Evolutionary conservation across 2,329 filamentous ascomycete genomes (phyloP).

Genomic region (Fusarium chlamydosporum): DNA sequence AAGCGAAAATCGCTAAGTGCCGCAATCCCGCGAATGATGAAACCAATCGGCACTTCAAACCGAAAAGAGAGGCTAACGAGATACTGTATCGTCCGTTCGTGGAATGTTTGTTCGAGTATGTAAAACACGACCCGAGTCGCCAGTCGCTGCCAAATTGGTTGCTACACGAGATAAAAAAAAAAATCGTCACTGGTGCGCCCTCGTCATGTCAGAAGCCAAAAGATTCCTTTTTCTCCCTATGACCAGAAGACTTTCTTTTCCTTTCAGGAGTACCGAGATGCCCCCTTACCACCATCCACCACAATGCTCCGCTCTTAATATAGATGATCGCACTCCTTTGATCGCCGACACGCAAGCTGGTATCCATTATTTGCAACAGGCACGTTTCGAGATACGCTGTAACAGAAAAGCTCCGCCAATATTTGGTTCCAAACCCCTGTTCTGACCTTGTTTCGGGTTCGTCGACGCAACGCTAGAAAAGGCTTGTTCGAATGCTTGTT

Average conservation of each 20-base stretch:
- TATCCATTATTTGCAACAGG: conserved; percentile 37
- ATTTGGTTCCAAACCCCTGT: conserved; percentile 27
- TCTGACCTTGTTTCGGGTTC: conserved; percentile 28
- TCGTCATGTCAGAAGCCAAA: conserved; percentile 28
- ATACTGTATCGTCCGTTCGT: neutral
- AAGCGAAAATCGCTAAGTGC: conserved; percentile 7
- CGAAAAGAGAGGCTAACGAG: neutral
- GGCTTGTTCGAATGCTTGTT: conserved; percentile 44
- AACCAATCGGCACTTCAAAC: conserved; percentile 27
- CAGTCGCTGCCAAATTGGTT: conserved; percentile 1
- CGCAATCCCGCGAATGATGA: neutral
- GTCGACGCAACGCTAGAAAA: conserved; percentile 40
- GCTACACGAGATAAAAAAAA: conserved; percentile 23
- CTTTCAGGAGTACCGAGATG: conserved; percentile 19
- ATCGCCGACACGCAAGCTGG: conserved; percentile 39
- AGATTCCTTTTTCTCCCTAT: conserved; percentile 9
- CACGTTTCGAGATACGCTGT: conserved; percentile 30
- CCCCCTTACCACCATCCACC: conserved; percentile 1
- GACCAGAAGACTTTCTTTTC: conserved; percentile 16
- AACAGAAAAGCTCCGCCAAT: conserved; percentile 36
- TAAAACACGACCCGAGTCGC: conserved; percentile 33
- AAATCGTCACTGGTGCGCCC: neutral
- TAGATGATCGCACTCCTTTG: conserved; percentile 11
- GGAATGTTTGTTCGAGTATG: conserved; percentile 9
- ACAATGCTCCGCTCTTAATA: conserved; percentile 17